phyloP scores from a whole-genome alignment of 1,284 basidiomycete species.

The Ustilago vetiveriae region DNA sequence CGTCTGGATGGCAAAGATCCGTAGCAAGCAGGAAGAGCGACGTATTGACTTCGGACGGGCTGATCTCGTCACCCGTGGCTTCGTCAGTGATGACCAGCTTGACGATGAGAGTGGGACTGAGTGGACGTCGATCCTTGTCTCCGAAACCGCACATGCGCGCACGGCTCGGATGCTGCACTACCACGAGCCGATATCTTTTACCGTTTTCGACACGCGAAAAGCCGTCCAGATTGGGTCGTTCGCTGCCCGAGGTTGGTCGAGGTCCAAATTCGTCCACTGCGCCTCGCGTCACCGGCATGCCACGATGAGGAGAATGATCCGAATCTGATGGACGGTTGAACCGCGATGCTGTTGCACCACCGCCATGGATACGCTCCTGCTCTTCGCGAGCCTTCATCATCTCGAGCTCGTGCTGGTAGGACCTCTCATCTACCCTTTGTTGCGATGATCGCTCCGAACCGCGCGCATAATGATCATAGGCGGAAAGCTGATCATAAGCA shows the following conservation, averaged over 20 bases:
- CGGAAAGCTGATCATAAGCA: slow-evolving; percentile 5
- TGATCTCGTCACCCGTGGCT: slow-evolving; percentile 49
- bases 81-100: slow-evolving; percentile 57
- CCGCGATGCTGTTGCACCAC: slow-evolving; percentile 6
- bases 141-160: slow-evolving; percentile 63
- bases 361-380: slow-evolving; percentile 22
- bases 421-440: slow-evolving; percentile 9
- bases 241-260: slow-evolving; percentile 10
- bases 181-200: slow-evolving; percentile 49
- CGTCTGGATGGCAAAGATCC: slow-evolving; percentile 59
- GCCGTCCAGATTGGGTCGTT: slow-evolving; percentile 28
- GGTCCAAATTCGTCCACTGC: slow-evolving; percentile 24
- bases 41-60: slow-evolving; percentile 56
- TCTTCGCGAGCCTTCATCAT: slow-evolving; percentile 46
- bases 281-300: slow-evolving; percentile 10
- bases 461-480: slow-evolving; percentile 16
- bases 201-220: slow-evolving; percentile 42
- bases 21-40: slow-evolving; percentile 61
- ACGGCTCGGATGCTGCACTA: slow-evolving; percentile 57
- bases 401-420: slow-evolving; percentile 41
- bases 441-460: slow-evolving; percentile 6
- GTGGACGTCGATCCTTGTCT: slow-evolving; percentile 61
- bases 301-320: slow-evolving; percentile 12
- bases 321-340: slow-evolving; percentile 9
- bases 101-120: slow-evolving; percentile 60